Base-by-base conservation (phyloP, 139 green algal species). In the Closterium sp. region DNA sequence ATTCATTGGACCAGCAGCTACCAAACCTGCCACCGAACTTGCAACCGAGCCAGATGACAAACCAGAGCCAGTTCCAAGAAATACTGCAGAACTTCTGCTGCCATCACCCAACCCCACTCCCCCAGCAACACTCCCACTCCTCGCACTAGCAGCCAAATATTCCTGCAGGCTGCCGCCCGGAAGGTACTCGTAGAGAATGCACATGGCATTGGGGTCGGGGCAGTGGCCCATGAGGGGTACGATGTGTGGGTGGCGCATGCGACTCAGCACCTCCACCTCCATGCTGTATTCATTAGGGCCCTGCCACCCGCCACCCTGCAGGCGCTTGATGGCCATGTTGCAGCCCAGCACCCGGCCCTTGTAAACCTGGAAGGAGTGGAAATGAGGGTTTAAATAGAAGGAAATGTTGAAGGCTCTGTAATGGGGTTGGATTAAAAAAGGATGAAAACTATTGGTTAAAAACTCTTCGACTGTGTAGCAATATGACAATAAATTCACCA, bases 121-220 rank as follows among this genome's bases (percentile, higher is more conserved):
- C 84, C n/a, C 84, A 87, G 84, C 84, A 30, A 5, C 28, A 87
- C 84, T 24, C 84, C 84, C 84, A 87, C 4, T 30, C 7, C 84
- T 31, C 28, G n/a, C 84, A 87, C n/a, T 31, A 87, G n/a, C n/a
- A 87, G 84, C 9, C 28, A 87, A 31, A 31, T 87, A 87, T 13
- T 87, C 84, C n/a, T 87, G 84, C n/a, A 87, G 84, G 28, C 84
- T 87, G 84, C 84, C 84, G n/a, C 84, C 84, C 84, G 84, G 84
- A 7, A 87, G 84, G 84, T 87, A 87, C 84, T 87, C 84, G 22
- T 87, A 87, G 84, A 87, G n/a, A 30, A 87, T 32, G 84, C 84
- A 87, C 28, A 30, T 30, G 84, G n/a, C 84, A 19, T 87, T 13
- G 84, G 84, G 84, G n/a, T 87, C 84, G 1, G 84, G 84, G 84